Base-by-base conservation (phyloP, 176 grass and related monocot genomes). In the Juncus inflexus region DNA sequence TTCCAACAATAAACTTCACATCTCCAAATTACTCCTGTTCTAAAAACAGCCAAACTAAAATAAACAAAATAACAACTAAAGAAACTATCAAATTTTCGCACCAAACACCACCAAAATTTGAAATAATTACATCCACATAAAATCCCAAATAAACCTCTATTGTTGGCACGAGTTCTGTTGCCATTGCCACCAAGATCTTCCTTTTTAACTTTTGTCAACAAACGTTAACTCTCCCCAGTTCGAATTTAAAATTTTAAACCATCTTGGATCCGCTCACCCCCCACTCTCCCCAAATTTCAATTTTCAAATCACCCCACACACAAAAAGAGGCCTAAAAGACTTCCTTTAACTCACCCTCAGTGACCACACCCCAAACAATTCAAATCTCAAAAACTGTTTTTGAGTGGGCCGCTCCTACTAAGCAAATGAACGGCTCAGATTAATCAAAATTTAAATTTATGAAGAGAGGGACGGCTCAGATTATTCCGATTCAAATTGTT, bases 161-260 rank as follows among this genome's bases (percentile, higher is more conserved):
- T 9, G 9, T 5, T 47, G 43, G 43, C 43, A 47, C 43, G 43
- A 47, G 43, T 47, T 47, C 43, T 47, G 43, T 10, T 42, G 4
- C 19, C 19, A 28, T 50, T 39, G 2, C 5, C 37, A 15, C 40
- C 58, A 8, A 56, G 50, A 79, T 72, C 67, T 72, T 79, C 60
- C 58, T 64, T 79, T 57, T 65, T 58, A 57, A 57, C 55, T 45
- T 57, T 50, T 70, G n/a, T 35, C 15, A 10, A 3, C 1, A 70
- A 79, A 64, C 36, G 58, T 57, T 64, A 61, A 53, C 47, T 57
- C 12, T 38, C 45, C 19, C 50, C 57, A 15, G 10, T 15, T 56
- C 5, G 41, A 59, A 50, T n/a, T 72, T 72, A 42, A 14, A 14
- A 78, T 69, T 70, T 78, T 78, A 64, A 79, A 79, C 53, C 15